These are phyloP conservation scores for Boletus pseudopeckii DNA, from an alignment of 768 basidiomycete species.

Conservation along the genomic window DNA sequence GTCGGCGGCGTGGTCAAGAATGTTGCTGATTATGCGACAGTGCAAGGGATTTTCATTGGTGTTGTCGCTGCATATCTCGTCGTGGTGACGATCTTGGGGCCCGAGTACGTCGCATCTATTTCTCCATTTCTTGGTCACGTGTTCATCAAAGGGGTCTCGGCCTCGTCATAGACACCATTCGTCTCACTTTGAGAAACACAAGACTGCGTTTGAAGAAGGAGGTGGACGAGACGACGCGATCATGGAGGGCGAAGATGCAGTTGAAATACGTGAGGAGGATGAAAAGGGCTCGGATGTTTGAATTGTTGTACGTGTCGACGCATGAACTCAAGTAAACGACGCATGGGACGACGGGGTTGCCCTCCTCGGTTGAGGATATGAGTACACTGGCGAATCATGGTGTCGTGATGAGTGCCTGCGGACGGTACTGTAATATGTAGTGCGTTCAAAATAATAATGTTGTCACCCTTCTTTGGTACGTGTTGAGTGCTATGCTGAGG, in stretches of 20 bases:
- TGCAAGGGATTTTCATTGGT: constrained; percentile 89
- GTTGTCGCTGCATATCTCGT: constrained; percentile 74
- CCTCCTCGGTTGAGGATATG: too few relatives aligned
- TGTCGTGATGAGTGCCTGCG: too few relatives aligned
- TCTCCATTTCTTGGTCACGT: background rate
- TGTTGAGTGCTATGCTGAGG: too few relatives aligned
- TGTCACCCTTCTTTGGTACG: too few relatives aligned
- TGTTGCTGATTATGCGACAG: constrained; percentile 68
- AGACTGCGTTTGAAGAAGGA: constrained; percentile 76
- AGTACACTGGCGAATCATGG: too few relatives aligned
- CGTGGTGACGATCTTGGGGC: constrained; percentile 73
- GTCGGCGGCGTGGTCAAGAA: constrained; percentile 34
- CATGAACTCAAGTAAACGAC: too few relatives aligned
- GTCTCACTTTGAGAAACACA: constrained; percentile 81
- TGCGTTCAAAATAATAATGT: too few relatives aligned
- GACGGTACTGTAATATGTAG: too few relatives aligned
- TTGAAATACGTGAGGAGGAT: constrained; percentile 16
- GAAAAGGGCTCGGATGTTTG: constrained; percentile 20
- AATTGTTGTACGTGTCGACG: background rate
- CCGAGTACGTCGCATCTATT: constrained; percentile 49
- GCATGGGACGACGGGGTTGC: too few relatives aligned
- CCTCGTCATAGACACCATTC: constrained; percentile 53
- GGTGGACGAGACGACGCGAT: constrained; percentile 52
- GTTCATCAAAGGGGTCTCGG: background rate
- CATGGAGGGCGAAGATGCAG: constrained; percentile 18